Base-by-base conservation (phyloP, 2,329 filamentous ascomycete species). In the Aureobasidium sp. region DNA sequence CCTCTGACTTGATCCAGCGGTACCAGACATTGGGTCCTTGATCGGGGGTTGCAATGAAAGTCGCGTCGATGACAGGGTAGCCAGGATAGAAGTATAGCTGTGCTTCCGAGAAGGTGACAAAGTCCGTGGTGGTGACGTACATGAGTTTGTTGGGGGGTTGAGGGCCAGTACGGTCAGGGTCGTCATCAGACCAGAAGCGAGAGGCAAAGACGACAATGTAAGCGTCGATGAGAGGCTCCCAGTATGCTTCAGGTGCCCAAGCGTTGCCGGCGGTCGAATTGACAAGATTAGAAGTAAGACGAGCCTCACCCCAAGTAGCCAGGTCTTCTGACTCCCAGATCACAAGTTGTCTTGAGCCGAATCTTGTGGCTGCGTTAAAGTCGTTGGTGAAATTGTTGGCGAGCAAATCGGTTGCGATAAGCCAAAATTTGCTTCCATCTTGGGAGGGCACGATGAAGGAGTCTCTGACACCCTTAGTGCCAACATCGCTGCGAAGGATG, bases 121-220 rank as follows among this genome's bases (percentile, higher is more conserved):
- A 55, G 37, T 55, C 51, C 25, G 25, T 42, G 15, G 51, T 55
- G 37, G 51, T 55, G 15, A 55, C 51, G 29, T 55, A 55, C 51
- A 55, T 42, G 3, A 55, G 51, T 27, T 37, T 27, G 67, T 67
- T 36, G 41, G 52, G 9, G 65, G 67, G 39, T 67, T 89, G 29
- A 78, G 84, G 60, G 81, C 86, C 14, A 78, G 87, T 55, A 86
- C 90, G 84, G 78, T 89, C 51, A 73, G 39, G 12, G 74, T 75
- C 1, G 65, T 68, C 6, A 66, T 77, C 12, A n/a, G 51, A 9
- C 51, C 51, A 55, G 51, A 55, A 55, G 37, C 51, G 51, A 20
- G 51, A 55, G 6, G 51, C 51, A 17, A 55, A 55, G 37, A 55
- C 11, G 15, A 55, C 51, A 11, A 55, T 42, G 37, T 55, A 55